Percentiles rank a stretch among this genome's conserved stretches.
Evolutionary conservation across 2,329 filamentous ascomycete species (phyloP).

Genomic region (Albifimbria verrucaria): DNA sequence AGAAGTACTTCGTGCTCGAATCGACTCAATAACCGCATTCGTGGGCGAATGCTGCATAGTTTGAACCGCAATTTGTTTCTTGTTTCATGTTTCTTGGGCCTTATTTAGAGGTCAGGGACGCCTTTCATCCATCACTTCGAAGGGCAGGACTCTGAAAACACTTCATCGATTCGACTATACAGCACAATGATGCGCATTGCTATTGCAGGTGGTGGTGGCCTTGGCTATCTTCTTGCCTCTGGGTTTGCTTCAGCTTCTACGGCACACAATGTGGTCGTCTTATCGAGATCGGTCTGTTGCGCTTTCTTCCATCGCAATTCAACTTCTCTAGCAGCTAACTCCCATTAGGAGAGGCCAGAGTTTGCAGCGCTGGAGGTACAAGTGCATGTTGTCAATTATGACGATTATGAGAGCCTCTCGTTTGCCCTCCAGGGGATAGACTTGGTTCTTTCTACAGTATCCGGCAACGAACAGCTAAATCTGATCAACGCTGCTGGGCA

Average conservation of each 20-base stretch:
- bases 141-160: no score
- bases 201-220: slow-evolving; percentile 43
- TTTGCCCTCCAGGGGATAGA: slow-evolving; percentile 70
- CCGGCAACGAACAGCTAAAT: slow-evolving; percentile 62
- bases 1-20: not conserved
- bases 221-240: slow-evolving; percentile 44
- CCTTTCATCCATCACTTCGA: not conserved
- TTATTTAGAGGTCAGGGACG: not conserved
- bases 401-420: slow-evolving; percentile 51
- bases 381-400: slow-evolving; percentile 67
- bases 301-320: not conserved
- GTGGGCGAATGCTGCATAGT: not conserved
- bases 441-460: slow-evolving; percentile 72
- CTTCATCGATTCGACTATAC: not conserved
- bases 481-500: slow-evolving; percentile 69
- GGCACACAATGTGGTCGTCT: slow-evolving; percentile 65
- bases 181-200: slow-evolving; percentile 45
- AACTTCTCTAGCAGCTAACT: slow-evolving; percentile 13
- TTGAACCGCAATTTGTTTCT: not conserved
- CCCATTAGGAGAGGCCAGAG: slow-evolving; percentile 47
- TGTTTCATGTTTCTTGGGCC: not conserved
- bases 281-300: slow-evolving; percentile 51
- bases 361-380: slow-evolving; percentile 58
- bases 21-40: not conserved
- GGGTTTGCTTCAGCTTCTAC: slow-evolving; percentile 55